Evolutionary conservation across 1,139 yeast species (phyloP), one percentile per base, ranked within the genome.

Genomic region (Pichia sp.): DNA sequence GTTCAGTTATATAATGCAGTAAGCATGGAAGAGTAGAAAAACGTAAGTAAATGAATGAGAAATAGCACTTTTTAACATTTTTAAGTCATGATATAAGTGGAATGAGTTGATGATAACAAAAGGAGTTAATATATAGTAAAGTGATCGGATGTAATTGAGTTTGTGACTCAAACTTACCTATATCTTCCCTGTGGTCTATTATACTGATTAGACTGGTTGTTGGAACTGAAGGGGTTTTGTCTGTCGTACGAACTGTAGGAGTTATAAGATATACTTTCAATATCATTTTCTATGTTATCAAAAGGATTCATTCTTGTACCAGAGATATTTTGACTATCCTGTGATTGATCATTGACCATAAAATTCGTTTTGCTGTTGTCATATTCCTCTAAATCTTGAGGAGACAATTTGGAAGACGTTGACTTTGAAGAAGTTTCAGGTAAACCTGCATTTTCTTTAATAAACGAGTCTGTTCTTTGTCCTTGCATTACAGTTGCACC

Each of bases 401-500:
- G 92, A 44, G 95, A 95, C 51, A 90, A 72, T 5, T 94, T 96
- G 64, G 83, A 81, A 10, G 5, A 6, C 9, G 7, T 16, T 11
- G 37, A 11, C 9, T n/a, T 9, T 8, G 37, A 10, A 7, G 11
- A 10, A n/a, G 37, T 35, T 10, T 23, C 37, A 7, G 11, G 8
- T 7, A 8, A 8, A 16, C 11, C 11, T 65, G 88, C 96, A 51
- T 85, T 75, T 53, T 81, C 86, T 42, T 69, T 73, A 26, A 43
- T 27, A 54, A 55, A 57, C 7, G 65, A 59, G 31, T 53, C 50
- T 46, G 62, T 54, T 42, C 75, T 87, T 60, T 82, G 87, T 7
- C 90, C 87, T 56, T 77, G 85, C 77, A 87, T 77, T 3, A 94
- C 96, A 23, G 94, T 79, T 33, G 85, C 92, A 44, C 96, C 95